Evolutionary conservation across 257 asterid species (phyloP), one percentile per base, ranked within the genome.

Genomic region (Solanum phureja): DNA sequence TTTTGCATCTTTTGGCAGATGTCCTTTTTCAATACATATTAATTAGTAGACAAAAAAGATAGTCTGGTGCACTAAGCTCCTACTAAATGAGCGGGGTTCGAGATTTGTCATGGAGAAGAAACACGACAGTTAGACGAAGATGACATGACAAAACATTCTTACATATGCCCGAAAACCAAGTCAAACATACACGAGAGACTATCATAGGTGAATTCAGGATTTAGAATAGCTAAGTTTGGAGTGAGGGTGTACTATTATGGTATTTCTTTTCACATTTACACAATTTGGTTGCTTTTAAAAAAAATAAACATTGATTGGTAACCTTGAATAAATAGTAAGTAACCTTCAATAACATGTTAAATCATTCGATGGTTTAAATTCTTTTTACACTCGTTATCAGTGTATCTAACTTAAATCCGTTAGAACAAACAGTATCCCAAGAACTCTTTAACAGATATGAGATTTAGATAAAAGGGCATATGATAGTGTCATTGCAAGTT

Each of bases 401-500:
- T 18, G 44, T 18, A 72, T 72, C 27, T 33, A 72, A 72, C 77
- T 71, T 71, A 31, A 71, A 31, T 31, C 12, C 12, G 3, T 31
- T 71, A 14, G 24, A 72, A 74, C 31, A 74, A 74, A 2, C 1
- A 34, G 46, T 18, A 18, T 16, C 44, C 24, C 44, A 72, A 72
- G 79, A 64, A 64, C 27, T 58, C 68, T 34, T n/a, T 58, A 58
- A 58, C 27, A 58, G 11, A 21, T 58, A 58, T 21, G 68, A 58
- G 27, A 58, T 58, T 21, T 58, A 19, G 68, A 19, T 58, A 8
- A 31, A 35, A 87, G 35, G 85, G 33, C 85, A 87, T 37, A 40
- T 87, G 87, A 84, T 44, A 90, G 77, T 87, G 89, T 46, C 79
- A 58, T 27, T 77, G 86, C 56, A 84, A 89, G n/a, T 85, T 85